These are phyloP conservation scores for Didymella arachidicola DNA, from an alignment of 2,329 filamentous ascomycete genomes.

Conservation along the genomic window DNA sequence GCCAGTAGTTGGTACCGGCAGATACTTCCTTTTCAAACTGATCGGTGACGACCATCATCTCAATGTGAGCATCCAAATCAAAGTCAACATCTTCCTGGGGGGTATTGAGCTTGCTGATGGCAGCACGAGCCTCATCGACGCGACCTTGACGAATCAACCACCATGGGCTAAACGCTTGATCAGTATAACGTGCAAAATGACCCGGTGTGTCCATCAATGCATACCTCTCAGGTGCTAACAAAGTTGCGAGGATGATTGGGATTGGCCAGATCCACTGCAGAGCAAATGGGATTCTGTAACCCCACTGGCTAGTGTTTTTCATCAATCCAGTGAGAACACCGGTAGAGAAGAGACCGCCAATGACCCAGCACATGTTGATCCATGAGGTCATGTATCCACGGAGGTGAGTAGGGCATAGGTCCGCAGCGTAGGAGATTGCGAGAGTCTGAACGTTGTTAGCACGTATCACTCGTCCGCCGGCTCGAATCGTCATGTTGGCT, in stretches of 20 bases:
- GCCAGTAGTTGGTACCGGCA: slow-evolving; percentile 73
- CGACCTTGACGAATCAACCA: slow-evolving; percentile 61
- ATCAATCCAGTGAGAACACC: slow-evolving; percentile 72
- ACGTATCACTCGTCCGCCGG: not conserved
- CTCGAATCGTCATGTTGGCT: not conserved
- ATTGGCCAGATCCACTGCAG: slow-evolving; percentile 79
- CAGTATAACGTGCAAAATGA: not conserved
- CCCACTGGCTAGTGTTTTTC: slow-evolving; percentile 68
- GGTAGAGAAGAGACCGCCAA: slow-evolving; percentile 70
- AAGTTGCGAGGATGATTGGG: slow-evolving; percentile 69
- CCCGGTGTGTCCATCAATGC: not conserved
- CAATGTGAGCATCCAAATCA: slow-evolving; percentile 63
- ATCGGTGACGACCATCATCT: slow-evolving; percentile 89
- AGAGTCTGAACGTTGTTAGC: slow-evolving; percentile 29
- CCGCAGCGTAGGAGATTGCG: slow-evolving; percentile 35
- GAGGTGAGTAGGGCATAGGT: slow-evolving; percentile 72
- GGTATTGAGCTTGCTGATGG: slow-evolving; percentile 70
- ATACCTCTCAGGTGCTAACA: slow-evolving; percentile 67
- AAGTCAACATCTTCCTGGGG: slow-evolving; percentile 50
- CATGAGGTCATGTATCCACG: slow-evolving; percentile 65
- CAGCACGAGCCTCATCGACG: slow-evolving; percentile 68
- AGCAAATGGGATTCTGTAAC: slow-evolving; percentile 69
- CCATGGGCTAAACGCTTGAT: slow-evolving; percentile 46
- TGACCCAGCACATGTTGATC: slow-evolving; percentile 77
- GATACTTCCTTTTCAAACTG: slow-evolving; percentile 74